Evolutionary conservation across 345 rosid species (phyloP), one percentile per base, ranked within the genome.

Genomic region (Murraya koenigii): DNA sequence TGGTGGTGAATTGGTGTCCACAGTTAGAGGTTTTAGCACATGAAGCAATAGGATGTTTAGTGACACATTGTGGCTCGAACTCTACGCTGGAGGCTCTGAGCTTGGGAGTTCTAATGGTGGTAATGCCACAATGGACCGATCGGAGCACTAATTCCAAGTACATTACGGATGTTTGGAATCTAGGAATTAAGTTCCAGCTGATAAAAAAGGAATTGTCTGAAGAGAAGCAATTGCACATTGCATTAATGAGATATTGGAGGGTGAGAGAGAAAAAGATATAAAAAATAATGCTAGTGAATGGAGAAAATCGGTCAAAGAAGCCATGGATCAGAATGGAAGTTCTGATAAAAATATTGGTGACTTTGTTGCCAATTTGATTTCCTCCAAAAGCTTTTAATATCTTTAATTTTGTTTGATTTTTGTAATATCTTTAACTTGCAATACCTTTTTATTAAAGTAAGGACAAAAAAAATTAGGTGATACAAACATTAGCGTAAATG

Each of bases 1-100:
- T 88, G n/a, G 75, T 86, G 0, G 89, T 86, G 41, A 80, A 58
- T n/a, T 89, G 92, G 90, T 83, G 92, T 19, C 83, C 85, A 9
- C 90, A 84, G 20, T 87, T 87, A 33, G 84, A 86, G 74, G 89
- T 89, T 55, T 82, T 87, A 55, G 81, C 82, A 22, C 89, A 88
- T 59, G 61, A 28, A n/a, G 81, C 89, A 3, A 69, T 80, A 0
- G 88, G 89, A 28, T 88, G 89, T 82, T 85, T 86, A 71, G 4
- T 88, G 76, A 88, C 88, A 1, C 90, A 87, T 66, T 86, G 92
- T 25, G 89, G 89, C 36, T 88, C 87, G 91, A 88, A 86, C 80
- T 86, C 89, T 0, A 80, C 73, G 6, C 55, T 79, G 0, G 80
- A 82, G 71, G 80, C 75, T 3, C 0, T 82, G 44, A 44, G 82